phyloP scores from a whole-genome alignment of 2,329 filamentous ascomycete genomes.

The Sclerotinia spermophila region DNA sequence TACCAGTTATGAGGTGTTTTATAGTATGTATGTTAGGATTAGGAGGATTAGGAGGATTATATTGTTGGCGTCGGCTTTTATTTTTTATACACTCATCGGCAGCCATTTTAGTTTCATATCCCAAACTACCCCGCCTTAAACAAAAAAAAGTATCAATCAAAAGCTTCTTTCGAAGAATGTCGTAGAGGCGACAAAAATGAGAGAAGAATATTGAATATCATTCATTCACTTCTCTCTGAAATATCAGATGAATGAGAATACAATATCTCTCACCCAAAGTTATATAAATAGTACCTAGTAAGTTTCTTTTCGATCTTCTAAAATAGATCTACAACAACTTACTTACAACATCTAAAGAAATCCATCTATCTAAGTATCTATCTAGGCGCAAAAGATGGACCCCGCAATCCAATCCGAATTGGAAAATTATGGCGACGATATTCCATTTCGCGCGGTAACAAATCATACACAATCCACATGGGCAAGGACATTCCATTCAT shows the following conservation, averaged over 20 bases:
- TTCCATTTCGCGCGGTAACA: slow-evolving; percentile 73
- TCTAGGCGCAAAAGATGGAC: slow-evolving; percentile 37
- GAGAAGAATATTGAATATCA: neutral
- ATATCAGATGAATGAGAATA: no score
- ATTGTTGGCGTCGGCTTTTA: neutral
- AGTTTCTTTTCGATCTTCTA: neutral
- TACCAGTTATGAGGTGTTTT: no score
- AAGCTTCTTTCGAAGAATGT: neutral
- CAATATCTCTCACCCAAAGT: neutral
- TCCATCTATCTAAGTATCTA: neutral
- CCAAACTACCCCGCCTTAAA: neutral
- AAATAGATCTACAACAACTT: neutral
- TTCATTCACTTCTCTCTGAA: no score
- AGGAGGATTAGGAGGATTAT: no score
- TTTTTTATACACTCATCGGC: neutral
- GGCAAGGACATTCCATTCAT: slow-evolving; percentile 87
- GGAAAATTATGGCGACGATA: slow-evolving; percentile 52
- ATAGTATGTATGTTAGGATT: no score
- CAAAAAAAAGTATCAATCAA: slow-evolving; percentile 2
- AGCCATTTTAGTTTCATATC: neutral
- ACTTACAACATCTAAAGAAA: neutral
- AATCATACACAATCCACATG: slow-evolving; percentile 84
- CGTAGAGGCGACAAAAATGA: neutral
- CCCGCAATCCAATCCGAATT: slow-evolving; percentile 51
- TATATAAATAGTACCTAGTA: neutral